These are phyloP conservation scores for Solanum corneliomulleri DNA, from an alignment of 257 asterid genomes.

Conservation along the genomic window DNA sequence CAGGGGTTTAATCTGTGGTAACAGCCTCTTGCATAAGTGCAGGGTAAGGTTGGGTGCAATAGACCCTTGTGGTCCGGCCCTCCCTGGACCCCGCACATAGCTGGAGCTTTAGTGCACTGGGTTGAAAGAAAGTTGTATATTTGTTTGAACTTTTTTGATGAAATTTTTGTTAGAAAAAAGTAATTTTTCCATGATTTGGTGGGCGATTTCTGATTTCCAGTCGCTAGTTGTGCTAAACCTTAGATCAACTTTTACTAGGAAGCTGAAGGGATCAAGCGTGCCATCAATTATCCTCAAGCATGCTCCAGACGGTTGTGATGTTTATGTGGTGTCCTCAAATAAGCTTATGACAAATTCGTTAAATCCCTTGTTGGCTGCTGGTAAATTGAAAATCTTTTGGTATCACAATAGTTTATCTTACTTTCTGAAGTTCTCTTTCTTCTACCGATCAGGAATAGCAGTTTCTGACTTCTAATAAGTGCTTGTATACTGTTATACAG, in stretches of 20 bases:
- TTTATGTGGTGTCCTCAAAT: conserved; percentile 46
- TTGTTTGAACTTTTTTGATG: neutral
- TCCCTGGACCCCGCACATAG: neutral
- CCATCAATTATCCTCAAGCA: conserved; percentile 58
- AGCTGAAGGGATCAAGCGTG: conserved; percentile 37
- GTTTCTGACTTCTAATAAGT: conserved; percentile 1
- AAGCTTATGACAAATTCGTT: conserved; percentile 39
- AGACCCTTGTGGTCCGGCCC: neutral
- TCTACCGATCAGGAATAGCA: neutral
- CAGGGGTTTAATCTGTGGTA: neutral
- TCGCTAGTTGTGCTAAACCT: neutral
- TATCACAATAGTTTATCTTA: neutral
- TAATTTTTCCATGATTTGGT: neutral
- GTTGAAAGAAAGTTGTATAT: neutral
- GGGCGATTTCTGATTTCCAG: neutral
- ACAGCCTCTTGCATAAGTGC: neutral
- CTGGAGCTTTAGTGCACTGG: neutral
- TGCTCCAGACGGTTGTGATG: conserved; percentile 51
- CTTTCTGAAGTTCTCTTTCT: neutral
- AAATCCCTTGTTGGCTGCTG: conserved; percentile 29
- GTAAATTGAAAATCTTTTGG: conserved; percentile 19
- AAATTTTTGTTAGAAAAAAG: neutral
- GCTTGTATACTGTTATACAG: conserved; percentile 16
- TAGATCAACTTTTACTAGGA: conserved; percentile 23
- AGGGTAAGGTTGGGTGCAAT: neutral